Evolutionary conservation across 192 early-diverging fungal genomes (phyloP).

Genomic region (Coemansia sp.): DNA sequence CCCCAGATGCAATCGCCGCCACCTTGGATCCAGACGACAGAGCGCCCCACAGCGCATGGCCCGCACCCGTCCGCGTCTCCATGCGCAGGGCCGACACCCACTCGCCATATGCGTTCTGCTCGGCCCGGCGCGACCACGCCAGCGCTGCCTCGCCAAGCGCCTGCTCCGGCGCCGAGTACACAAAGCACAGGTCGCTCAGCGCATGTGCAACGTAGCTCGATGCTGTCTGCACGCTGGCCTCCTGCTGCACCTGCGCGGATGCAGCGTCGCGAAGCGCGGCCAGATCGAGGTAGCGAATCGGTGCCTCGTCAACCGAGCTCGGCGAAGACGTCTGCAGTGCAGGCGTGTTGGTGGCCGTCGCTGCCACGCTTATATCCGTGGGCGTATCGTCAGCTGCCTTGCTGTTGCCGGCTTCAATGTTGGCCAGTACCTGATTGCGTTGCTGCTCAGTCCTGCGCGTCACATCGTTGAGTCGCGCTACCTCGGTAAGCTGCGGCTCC

Average conservation of each 20-base stretch:
- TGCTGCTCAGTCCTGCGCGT: slow-evolving; percentile 49
- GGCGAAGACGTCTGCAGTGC: slow-evolving; percentile 14
- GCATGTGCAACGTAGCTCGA: slow-evolving; percentile 70
- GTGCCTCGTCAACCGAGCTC: slow-evolving; percentile 28
- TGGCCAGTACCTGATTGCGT: slow-evolving; percentile 27
- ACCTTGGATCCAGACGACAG: slow-evolving; percentile 45
- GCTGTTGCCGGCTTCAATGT: slow-evolving; percentile 52
- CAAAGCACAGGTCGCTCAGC: slow-evolving; percentile 74
- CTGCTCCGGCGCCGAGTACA: slow-evolving; percentile 68
- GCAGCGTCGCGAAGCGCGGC: slow-evolving; percentile 5
- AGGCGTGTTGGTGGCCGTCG: slow-evolving; percentile 28
- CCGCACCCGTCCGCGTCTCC: slow-evolving; percentile 75
- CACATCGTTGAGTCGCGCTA: slow-evolving; percentile 47
- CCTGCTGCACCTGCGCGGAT: slow-evolving; percentile 10
- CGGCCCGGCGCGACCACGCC: slow-evolving; percentile 59
- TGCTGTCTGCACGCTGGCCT: slow-evolving; percentile 59
- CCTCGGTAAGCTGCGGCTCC: slow-evolving; percentile 55
- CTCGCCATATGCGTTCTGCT: slow-evolving; percentile 65
- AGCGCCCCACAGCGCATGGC: slow-evolving; percentile 71
- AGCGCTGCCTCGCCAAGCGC: slow-evolving; percentile 57
- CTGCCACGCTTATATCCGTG: slow-evolving; percentile 3
- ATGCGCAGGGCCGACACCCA: slow-evolving; percentile 66
- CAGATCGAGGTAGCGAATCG: slow-evolving; percentile 12
- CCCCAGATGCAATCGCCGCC: slow-evolving; percentile 64
- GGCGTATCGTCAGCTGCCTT: slow-evolving; percentile 20